phyloP scores from a whole-genome alignment of 495 filamentous ascomycete genomes.

The Aspergillus saccharolyticus region DNA sequence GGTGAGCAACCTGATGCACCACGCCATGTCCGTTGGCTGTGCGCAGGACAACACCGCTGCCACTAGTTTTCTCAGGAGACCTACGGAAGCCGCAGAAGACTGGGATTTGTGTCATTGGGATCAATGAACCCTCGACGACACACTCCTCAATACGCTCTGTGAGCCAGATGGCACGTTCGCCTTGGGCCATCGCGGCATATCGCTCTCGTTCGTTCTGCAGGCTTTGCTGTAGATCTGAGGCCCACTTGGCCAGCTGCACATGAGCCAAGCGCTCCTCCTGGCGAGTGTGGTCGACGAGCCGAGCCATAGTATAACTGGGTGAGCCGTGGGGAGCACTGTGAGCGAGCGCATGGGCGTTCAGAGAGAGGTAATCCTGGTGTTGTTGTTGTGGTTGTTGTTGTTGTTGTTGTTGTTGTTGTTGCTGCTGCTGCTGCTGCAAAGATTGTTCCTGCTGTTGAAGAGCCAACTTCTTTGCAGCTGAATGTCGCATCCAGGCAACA shows the following conservation, averaged over 20 bases:
- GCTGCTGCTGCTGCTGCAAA: background rate
- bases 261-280: constrained; percentile 71
- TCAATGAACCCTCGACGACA: constrained; percentile 64
- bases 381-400: constrained; percentile 2
- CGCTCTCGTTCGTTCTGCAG: constrained; percentile 73
- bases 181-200: constrained; percentile 63
- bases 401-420: constrained; percentile 39
- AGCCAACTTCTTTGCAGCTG: constrained; percentile 82
- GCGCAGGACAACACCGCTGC: constrained; percentile 22
- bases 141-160: constrained; percentile 70
- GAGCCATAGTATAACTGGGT: constrained; percentile 62
- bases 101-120: constrained; percentile 42
- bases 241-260: constrained; percentile 83
- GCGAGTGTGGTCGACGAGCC: constrained; percentile 65
- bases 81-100: constrained; percentile 27
- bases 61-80: constrained; percentile 18
- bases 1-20: constrained; percentile 30
- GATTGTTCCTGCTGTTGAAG: constrained; percentile 47
- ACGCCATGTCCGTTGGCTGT: constrained; percentile 18
- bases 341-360: constrained; percentile 18
- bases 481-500: constrained; percentile 79
- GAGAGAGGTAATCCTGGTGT: constrained; percentile 7
- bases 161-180: constrained; percentile 76
- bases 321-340: constrained; percentile 30
- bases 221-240: constrained; percentile 78